A percentile compares a stretch with the other conserved stretches of the same genome.
These are phyloP conservation scores for Amanita muscaria DNA, from an alignment of 768 basidiomycete genomes.

Conservation along the genomic window DNA sequence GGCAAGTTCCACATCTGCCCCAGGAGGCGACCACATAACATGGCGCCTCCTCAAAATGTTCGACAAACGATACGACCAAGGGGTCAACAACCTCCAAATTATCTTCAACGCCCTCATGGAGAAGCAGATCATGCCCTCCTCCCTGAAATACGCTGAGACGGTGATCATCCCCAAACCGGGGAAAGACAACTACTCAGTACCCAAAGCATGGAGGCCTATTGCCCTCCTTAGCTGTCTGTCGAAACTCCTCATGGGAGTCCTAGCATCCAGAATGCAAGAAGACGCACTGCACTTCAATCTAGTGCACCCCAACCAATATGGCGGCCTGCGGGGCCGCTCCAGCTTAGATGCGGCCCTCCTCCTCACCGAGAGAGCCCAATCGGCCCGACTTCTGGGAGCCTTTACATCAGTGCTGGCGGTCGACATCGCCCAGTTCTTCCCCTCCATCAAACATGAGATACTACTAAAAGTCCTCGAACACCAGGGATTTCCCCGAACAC, in stretches of 20 bases:
- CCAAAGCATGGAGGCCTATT: conserved; percentile 4
- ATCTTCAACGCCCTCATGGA: not conserved
- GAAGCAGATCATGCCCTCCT: not conserved
- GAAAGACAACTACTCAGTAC: not conserved
- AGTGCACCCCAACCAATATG: conserved; percentile 6
- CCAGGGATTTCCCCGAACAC: not conserved
- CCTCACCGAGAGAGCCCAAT: not conserved
- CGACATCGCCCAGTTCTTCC: not conserved
- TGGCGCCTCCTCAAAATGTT: too few species aligned
- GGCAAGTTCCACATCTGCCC: too few species aligned
- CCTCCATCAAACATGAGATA: not conserved
- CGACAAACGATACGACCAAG: too few species aligned
- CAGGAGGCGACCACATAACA: too few species aligned
- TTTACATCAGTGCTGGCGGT: not conserved
- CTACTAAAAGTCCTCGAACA: not conserved
- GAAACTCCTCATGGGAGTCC: conserved; percentile 5
- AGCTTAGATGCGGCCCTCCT: conserved; percentile 2
- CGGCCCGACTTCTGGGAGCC: not conserved
- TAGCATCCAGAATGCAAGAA: conserved; percentile 4
- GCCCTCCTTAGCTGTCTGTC: conserved; percentile 1
- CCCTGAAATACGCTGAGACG: not conserved
- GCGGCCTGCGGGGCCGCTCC: not conserved
- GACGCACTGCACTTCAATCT: not conserved
- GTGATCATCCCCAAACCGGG: conserved; percentile 5
- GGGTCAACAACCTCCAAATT: not conserved